Evolutionary conservation across 1,284 basidiomycete genomes (phyloP), one percentile per base, ranked within the genome.

Genomic region (Hortiboletus rubellus): DNA sequence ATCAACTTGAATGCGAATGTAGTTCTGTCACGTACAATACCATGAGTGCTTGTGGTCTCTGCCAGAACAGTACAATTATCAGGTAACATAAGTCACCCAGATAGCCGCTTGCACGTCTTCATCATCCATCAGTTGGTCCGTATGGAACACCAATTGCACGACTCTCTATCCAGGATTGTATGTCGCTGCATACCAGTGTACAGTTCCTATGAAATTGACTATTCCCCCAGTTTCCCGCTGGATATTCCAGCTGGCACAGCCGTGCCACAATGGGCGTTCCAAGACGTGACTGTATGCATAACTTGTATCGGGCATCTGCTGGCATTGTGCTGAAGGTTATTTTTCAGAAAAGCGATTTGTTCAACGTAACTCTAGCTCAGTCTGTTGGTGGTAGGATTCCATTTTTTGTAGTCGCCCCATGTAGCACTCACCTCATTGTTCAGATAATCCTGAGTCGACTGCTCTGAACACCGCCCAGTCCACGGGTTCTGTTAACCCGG

Each of bases 41-140:
- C 36, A 40, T 75, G 12, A 70, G 67, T 40, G 76, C 75, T 7
- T 76, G 75, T 46, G 66, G 64, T 24, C 27, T 62, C 22, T 76
- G 75, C 55, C 75, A 77, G 48, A 64, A 65, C 9, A 31, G 37
- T n/a, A 62, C 62, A 10, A 57, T 54, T 31, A 37, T 62, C 36
- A 53, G 47, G 72, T 66, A 58, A 53, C 40, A 53, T 27, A 40
- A 30, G 24, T 41, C 22, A 10, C 27, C 11, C 1, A 27, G 4
- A 45, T 47, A 9, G 10, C 11, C 11, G 1, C 47, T 47, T 22
- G 1, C 41, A 31, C n/a, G 14, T 24, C n/a, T 50, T 58, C n/a
- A 59, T 22, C 9, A 40, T 48, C 33, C 22, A n/a, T 44, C 41
- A 74, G 74, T 17, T 74, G 75, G 73, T 49, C 14, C 2, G 3